Base-by-base conservation (phyloP, 345 rosid species). In the Erodium maritimum region DNA sequence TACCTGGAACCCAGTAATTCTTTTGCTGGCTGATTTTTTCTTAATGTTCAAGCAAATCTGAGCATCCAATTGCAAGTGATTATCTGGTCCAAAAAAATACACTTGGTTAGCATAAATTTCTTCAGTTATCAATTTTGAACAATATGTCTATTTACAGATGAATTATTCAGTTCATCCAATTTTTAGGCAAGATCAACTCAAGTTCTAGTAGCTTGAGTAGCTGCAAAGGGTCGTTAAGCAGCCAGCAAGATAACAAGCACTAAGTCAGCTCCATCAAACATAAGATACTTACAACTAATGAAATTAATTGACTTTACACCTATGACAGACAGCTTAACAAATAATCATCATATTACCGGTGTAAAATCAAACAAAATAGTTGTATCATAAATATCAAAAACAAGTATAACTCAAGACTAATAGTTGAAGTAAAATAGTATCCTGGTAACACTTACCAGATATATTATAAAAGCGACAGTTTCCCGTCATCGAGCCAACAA, bases 1-100 rank as follows among this genome's bases (percentile, higher is more conserved):
- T 62, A 91, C 97, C 88, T 87, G 83, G 56, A 91, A 83, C 50
- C 94, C 75, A 53, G 86, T 87, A 65, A 91, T 85, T 73, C 84
- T 80, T 71, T 79, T 83, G 74, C 82, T 75, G 53, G 78, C 65
- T 5, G 90, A 74, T 65, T 82, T 91, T 78, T 83, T 90, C 75
- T 87, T 91, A 71, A 70, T 71, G 72, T 71, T 72, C 58, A 85
- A 75, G 64, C 80, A 74, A 64, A 83, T 71, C 46, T 78, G 83
- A 52, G 79, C 82, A 69, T 85, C 97, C 61, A 87, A 72, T 63
- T 91, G 91, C 83, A 91, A 72, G 61, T 68, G 80, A 66, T 73
- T 82, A 63, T 68, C 97, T 87, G 86, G 70, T n/a, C n/a, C 4
- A 13, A 34, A 33, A 18, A 52, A 18, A n/a, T n/a, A n/a, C n/a